A percentile compares a stretch with the other conserved stretches of the same genome.
These are phyloP conservation scores for Lachancea thermotolerans DNA, from an alignment of 805 yeast genomes.

Conservation along the genomic window DNA sequence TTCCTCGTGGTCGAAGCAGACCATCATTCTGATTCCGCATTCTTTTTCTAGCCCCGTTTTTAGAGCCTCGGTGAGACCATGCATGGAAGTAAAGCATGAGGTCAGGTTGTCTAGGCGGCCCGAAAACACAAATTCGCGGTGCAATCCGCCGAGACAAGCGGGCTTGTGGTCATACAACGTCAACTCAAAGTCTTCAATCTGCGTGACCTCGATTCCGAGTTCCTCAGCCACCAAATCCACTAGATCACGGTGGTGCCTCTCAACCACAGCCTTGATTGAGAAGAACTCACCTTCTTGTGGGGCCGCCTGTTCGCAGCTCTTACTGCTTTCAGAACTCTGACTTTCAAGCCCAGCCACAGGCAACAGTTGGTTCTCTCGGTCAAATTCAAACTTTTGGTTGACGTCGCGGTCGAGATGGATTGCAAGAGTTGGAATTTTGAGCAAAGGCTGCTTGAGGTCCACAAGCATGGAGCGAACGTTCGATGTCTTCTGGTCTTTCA, in stretches of 20 bases:
- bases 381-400: slow-evolving; percentile 75
- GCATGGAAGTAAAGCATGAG: slow-evolving; percentile 74
- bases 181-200: slow-evolving; percentile 86
- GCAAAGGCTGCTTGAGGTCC: slow-evolving; percentile 73
- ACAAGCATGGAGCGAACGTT: slow-evolving; percentile 59
- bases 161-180: slow-evolving; percentile 79
- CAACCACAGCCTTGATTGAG: slow-evolving; percentile 55
- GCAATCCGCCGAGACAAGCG: slow-evolving; percentile 78
- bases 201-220: slow-evolving; percentile 41
- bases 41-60: slow-evolving; percentile 38
- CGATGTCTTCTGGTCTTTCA: slow-evolving; percentile 41
- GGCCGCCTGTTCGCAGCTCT: slow-evolving; percentile 42
- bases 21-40: slow-evolving; percentile 60
- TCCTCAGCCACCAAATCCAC: slow-evolving; percentile 64
- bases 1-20: slow-evolving; percentile 94
- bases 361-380: slow-evolving; percentile 76
- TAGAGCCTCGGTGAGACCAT: slow-evolving; percentile 57
- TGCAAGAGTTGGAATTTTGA: slow-evolving; percentile 91
- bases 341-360: slow-evolving; percentile 71
- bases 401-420: slow-evolving; percentile 81
- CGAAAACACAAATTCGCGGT: slow-evolving; percentile 84
- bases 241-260: slow-evolving; percentile 72
- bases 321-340: slow-evolving; percentile 13
- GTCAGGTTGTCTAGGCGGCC: slow-evolving; percentile 89
- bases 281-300: slow-evolving; percentile 50